Evolutionary conservation across 306 rosid genomes (phyloP), one percentile per base, ranked within the genome.

Genomic region (Lathyrus aphaca): DNA sequence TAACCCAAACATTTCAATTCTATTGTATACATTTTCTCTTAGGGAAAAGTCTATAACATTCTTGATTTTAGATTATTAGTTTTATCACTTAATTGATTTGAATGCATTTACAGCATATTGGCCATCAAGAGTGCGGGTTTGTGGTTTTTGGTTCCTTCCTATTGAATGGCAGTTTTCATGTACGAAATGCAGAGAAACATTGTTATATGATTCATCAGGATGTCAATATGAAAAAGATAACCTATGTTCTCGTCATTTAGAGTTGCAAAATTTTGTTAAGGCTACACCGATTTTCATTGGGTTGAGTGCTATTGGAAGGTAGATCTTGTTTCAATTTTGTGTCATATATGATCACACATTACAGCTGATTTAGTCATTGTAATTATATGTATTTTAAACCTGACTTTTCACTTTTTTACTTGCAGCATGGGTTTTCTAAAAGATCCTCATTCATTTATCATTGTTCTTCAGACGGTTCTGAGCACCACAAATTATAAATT

Each of bases 81-180:
- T 63, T 68, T 54, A 51, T 60, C 25, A 61, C 69, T 63, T 37
- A 38, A 78, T 65, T 70, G 37, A 37, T 48, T 44, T 66, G 45
- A 37, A 48, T 46, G 57, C 30, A 50, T 71, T 73, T 67, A 66
- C 87, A 91, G 97, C 82, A 68, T 91, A 91, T 54, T 91, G 97
- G 95, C 95, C 97, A 25, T 59, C 84, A 8, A 77, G 72, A 64
- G 85, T 84, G 66, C 86, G 75, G 55, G 86, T 83, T 71, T 88
- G 87, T 81, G 97, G 97, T 76, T 91, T 88, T 77, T 91, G 95
- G 97, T 91, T 88, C 72, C 84, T 85, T 58, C 92, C 92, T 15
- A 53, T 40, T 64, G 89, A 88, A 66, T 91, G 95, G 95, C 95
- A 91, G 80, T 82, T 84, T 74, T 83, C 97, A 56, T 91, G 97